Conservation (phyloP, 2,329 filamentous ascomycete genomes). For the Intubia oerlemansii region DNA sequence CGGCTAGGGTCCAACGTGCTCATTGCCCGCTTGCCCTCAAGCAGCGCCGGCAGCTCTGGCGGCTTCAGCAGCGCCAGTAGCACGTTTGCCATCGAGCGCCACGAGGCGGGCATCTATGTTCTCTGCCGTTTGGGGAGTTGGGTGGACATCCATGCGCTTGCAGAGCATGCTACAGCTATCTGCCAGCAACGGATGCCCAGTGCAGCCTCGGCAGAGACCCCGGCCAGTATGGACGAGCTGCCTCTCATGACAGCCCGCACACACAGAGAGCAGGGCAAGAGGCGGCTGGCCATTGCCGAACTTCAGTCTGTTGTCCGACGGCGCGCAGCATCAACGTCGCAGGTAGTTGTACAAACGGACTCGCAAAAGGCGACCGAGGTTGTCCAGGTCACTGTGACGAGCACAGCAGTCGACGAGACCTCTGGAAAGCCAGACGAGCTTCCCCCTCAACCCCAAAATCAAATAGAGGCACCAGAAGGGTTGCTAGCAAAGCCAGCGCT, state of each 20-base stretch:
- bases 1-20: constrained; percentile 38
- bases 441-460: too few relatives aligned
- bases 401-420: background rate
- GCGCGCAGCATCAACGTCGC: constrained; percentile 15
- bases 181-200: constrained; percentile 14
- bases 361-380: background rate
- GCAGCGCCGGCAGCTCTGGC: constrained; percentile 7
- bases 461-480: background rate
- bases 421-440: too few relatives aligned
- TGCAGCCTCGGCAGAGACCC: constrained; percentile 4
- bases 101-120: constrained; percentile 38
- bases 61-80: constrained; percentile 12
- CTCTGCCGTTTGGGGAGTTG: constrained; percentile 47
- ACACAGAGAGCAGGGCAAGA: constrained; percentile 29
- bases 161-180: constrained; percentile 24
- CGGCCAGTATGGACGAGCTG: constrained; percentile 5
- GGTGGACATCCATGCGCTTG: constrained; percentile 37
- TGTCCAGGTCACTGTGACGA: background rate
- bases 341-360: constrained; percentile 17
- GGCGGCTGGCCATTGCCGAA: constrained; percentile 38
- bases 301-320: constrained; percentile 39
- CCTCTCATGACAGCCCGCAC: constrained; percentile 22
- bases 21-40: constrained; percentile 35
- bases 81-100: constrained; percentile 44
- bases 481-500: background rate